Conservation (phyloP, 345 rosid genomes). For the Arabidopsis suecica region DNA sequence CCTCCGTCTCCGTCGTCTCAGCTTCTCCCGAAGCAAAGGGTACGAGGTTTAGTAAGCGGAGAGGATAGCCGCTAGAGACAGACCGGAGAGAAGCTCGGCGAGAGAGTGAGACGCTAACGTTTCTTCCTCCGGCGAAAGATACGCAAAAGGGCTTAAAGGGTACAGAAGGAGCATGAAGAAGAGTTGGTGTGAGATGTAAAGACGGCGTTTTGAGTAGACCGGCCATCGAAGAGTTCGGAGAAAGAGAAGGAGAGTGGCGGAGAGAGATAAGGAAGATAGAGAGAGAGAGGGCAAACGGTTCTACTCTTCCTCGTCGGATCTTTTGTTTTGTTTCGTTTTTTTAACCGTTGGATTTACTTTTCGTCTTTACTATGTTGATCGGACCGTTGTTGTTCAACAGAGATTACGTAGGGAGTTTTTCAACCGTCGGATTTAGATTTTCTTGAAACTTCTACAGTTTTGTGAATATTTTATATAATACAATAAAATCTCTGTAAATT, state of each 20-base stretch:
- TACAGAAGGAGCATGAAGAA: slow-evolving; percentile 39
- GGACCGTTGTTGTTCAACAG: slow-evolving; percentile 11
- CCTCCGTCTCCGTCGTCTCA: slow-evolving; percentile 58
- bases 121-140: slow-evolving; percentile 52
- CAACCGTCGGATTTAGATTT: neutral
- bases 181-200: slow-evolving; percentile 50
- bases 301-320: slow-evolving; percentile 1
- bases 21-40: slow-evolving; percentile 75
- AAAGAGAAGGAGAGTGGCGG: slow-evolving; percentile 13
- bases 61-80: slow-evolving; percentile 42
- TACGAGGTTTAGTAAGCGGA: slow-evolving; percentile 51
- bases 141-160: slow-evolving; percentile 48
- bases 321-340: neutral
- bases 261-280: slow-evolving; percentile 34
- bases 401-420: slow-evolving; percentile 14
- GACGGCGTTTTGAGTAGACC: slow-evolving; percentile 67
- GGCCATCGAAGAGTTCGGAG: slow-evolving; percentile 57
- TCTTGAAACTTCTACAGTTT: neutral
- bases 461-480: no score
- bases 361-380: slow-evolving; percentile 5
- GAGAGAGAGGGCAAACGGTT: neutral
- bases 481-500: no score
- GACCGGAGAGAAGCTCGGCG: slow-evolving; percentile 47
- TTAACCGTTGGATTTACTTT: slow-evolving; percentile 30
- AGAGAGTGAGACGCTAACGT: slow-evolving; percentile 36